phyloP scores from a whole-genome alignment of 225 moss, liverwort and hornwort genomes.

The Lunularia cruciata region DNA sequence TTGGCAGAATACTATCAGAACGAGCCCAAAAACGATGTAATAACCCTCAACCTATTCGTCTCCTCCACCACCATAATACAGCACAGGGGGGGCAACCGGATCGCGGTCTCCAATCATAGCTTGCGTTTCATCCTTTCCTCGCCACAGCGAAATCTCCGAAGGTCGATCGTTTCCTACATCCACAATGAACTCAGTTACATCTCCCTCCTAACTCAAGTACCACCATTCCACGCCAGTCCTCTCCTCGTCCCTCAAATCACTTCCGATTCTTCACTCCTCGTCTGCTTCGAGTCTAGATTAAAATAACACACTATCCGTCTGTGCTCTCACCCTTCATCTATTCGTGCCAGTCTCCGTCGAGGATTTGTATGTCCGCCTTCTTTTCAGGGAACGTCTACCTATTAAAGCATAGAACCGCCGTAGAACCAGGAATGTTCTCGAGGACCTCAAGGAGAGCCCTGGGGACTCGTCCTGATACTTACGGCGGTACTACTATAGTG shows the following conservation, averaged over 20 bases:
- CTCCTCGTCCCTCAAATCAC: not conserved
- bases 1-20: not conserved
- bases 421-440: too few relatives aligned
- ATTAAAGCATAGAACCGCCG: too few relatives aligned
- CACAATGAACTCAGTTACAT: conserved; percentile 11
- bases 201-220: not conserved
- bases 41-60: conserved; percentile 13
- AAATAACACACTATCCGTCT: too few relatives aligned
- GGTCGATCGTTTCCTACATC: conserved; percentile 3
- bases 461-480: too few relatives aligned
- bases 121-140: conserved; percentile 8
- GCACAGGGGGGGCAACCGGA: conserved; percentile 12
- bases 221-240: not conserved
- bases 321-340: too few relatives aligned
- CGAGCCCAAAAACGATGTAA: conserved; percentile 2
- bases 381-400: too few relatives aligned
- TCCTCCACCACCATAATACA: not conserved
- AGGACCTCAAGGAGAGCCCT: too few relatives aligned
- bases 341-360: too few relatives aligned
- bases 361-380: too few relatives aligned
- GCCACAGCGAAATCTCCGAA: conserved; percentile 6
- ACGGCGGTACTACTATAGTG: too few relatives aligned
- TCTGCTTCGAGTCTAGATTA: too few relatives aligned
- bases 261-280: too few relatives aligned
- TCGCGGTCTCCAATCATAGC: conserved; percentile 17